phyloP scores from a whole-genome alignment of 2,329 filamentous ascomycete species.

The Pseudocercospora crystallina region DNA sequence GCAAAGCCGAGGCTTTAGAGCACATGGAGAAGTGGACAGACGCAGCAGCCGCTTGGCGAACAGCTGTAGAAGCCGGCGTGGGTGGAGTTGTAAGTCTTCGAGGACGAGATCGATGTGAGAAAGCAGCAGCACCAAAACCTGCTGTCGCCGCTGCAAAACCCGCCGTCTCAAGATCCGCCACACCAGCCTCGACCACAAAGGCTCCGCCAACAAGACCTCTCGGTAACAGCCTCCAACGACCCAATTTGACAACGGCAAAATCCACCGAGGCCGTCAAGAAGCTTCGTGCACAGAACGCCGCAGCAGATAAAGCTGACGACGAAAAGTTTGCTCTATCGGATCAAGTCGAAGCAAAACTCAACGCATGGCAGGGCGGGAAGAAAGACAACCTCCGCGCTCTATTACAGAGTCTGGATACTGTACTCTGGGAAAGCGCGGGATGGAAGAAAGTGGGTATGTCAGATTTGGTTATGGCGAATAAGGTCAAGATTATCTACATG shows the following conservation, averaged over 20 bases:
- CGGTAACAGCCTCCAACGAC: slow-evolving; percentile 28
- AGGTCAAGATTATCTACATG: slow-evolving; percentile 98
- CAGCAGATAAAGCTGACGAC: slow-evolving; percentile 81
- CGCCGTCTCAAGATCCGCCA: slow-evolving; percentile 35
- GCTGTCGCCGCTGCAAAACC: slow-evolving; percentile 62
- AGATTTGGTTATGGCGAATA: slow-evolving; percentile 86
- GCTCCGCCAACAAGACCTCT: slow-evolving; percentile 22
- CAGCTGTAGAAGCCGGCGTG: slow-evolving; percentile 78
- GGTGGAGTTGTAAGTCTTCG: slow-evolving; percentile 83
- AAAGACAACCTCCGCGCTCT: slow-evolving; percentile 87
- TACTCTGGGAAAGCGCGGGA: slow-evolving; percentile 86
- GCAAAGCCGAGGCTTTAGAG: slow-evolving; percentile 93
- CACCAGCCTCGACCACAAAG: slow-evolving; percentile 36
- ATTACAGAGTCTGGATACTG: slow-evolving; percentile 79
- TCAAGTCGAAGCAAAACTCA: slow-evolving; percentile 75
- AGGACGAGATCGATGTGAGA: slow-evolving; percentile 85
- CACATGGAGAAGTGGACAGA: slow-evolving; percentile 93
- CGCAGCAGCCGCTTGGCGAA: slow-evolving; percentile 75
- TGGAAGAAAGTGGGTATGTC: slow-evolving; percentile 98
- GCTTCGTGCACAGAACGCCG: slow-evolving; percentile 78
- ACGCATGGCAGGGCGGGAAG: slow-evolving; percentile 85
- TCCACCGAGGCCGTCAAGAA: slow-evolving; percentile 73
- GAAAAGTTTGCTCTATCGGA: slow-evolving; percentile 90
- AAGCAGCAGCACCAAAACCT: slow-evolving; percentile 58
- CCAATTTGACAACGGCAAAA: slow-evolving; percentile 34